Conservation (phyloP, 805 yeast species). For the Saccharomycopsis guyanensis region DNA sequence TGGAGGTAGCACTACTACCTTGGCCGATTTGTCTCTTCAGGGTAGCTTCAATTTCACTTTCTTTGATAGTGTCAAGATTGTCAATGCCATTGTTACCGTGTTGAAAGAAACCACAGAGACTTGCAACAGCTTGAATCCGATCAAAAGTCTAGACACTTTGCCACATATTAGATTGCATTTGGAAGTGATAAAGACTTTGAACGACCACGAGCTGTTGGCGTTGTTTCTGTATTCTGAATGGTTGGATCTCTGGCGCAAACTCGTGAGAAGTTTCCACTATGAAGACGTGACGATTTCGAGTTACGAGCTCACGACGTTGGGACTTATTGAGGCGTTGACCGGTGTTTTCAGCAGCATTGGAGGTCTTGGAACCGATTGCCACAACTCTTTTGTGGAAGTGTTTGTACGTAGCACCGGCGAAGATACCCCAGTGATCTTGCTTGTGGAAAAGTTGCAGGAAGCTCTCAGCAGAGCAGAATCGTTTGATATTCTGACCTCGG, state of each 20-base stretch:
- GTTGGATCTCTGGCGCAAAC: slow-evolving; percentile 32
- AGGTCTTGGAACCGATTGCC: slow-evolving; percentile 30
- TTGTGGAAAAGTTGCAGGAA: slow-evolving; percentile 61
- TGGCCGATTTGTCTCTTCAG: not conserved
- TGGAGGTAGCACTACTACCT: not conserved
- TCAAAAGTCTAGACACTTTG: not conserved
- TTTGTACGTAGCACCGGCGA: slow-evolving; percentile 21
- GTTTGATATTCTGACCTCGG: slow-evolving; percentile 44
- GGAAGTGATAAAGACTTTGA: slow-evolving; percentile 20
- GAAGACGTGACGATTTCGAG: slow-evolving; percentile 44
- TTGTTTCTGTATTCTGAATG: slow-evolving; percentile 26
- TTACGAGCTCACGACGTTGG: slow-evolving; percentile 68
- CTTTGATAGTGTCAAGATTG: not conserved
- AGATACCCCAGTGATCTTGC: slow-evolving; percentile 33
- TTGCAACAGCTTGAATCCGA: no score
- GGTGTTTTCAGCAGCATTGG: slow-evolving; percentile 28
- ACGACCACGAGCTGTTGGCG: slow-evolving; percentile 8
- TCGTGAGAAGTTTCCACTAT: slow-evolving; percentile 31
- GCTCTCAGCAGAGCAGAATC: slow-evolving; percentile 66
- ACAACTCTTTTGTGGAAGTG: slow-evolving; percentile 37
- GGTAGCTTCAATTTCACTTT: not conserved
- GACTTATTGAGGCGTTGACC: slow-evolving; percentile 42
- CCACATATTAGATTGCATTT: slow-evolving; percentile 7
- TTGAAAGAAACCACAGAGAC: not conserved
- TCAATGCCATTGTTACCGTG: not conserved